Evolutionary conservation across 768 basidiomycete species (phyloP).

Genomic region (Suillus sp.): DNA sequence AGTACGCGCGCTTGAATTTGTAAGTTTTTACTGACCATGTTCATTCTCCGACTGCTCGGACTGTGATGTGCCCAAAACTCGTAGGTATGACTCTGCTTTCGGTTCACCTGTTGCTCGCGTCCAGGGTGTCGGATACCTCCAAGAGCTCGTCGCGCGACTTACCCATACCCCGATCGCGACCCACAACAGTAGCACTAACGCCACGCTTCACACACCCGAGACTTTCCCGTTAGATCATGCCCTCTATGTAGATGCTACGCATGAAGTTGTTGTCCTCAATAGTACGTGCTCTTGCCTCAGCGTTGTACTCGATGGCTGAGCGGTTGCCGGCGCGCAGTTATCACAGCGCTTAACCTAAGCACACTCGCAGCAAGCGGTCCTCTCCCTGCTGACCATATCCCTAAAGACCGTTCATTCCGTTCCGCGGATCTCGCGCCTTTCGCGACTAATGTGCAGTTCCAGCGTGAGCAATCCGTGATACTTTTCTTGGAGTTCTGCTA

Average conservation of each 20-base stretch:
- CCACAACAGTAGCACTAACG: constrained; percentile 84
- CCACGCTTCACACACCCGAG: constrained; percentile 68
- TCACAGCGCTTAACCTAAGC: constrained; percentile 85
- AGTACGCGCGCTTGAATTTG: background rate
- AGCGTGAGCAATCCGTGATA: constrained; percentile 52
- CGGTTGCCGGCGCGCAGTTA: constrained; percentile 44
- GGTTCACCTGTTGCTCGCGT: constrained; percentile 80
- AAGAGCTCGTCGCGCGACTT: constrained; percentile 82
- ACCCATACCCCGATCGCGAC: constrained; percentile 70
- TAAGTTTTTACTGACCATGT: background rate
- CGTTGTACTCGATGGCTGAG: background rate
- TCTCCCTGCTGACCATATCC: constrained; percentile 73
- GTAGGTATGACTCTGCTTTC: constrained; percentile 69
- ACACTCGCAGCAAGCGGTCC: constrained; percentile 74
- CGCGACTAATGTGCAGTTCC: constrained; percentile 87
- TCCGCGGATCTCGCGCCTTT: constrained; percentile 82
- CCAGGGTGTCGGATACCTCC: constrained; percentile 78
- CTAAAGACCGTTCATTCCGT: constrained; percentile 54
- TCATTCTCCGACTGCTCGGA: constrained; percentile 21
- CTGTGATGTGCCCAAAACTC: constrained; percentile 9
- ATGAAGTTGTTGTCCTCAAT: constrained; percentile 45
- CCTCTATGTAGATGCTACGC: constrained; percentile 80
- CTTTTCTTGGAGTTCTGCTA: background rate
- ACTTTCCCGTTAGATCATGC: constrained; percentile 73
- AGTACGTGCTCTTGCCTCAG: constrained; percentile 43